These are phyloP conservation scores for Penicillium maclennaniae DNA, from an alignment of 495 filamentous ascomycete genomes.

Conservation along the genomic window DNA sequence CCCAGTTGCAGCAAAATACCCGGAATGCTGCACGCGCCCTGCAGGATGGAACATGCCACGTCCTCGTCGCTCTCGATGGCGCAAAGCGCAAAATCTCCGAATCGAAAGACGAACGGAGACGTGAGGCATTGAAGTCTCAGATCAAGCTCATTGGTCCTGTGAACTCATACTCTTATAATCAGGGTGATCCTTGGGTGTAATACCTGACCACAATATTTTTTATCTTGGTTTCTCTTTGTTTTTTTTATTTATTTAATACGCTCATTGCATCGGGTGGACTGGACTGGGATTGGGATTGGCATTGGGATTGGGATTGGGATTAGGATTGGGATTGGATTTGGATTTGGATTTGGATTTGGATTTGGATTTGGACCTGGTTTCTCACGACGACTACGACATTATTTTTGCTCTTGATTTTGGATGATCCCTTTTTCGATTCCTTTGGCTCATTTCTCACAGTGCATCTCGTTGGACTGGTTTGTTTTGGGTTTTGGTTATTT, in stretches of 20 bases:
- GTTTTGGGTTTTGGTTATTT: too few species aligned
- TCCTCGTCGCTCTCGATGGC: constrained; percentile 27
- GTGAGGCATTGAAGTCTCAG: constrained; percentile 40
- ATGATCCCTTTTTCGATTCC: not conserved
- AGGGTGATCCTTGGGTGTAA: constrained; percentile 37
- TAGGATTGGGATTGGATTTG: too few species aligned
- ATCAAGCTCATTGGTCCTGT: constrained; percentile 43
- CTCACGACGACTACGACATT: not conserved
- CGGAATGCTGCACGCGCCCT: constrained; percentile 30
- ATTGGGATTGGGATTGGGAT: not conserved
- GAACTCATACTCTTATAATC: constrained; percentile 32
- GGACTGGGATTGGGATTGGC: not conserved
- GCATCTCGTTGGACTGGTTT: not conserved
- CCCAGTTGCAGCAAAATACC: constrained; percentile 26
- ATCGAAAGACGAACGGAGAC: constrained; percentile 31
- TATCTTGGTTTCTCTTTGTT: not conserved
- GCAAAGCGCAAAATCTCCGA: constrained; percentile 34
- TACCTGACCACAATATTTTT: not conserved
- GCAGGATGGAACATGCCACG: constrained; percentile 27
- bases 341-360: not conserved
- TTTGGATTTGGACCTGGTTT: not conserved
- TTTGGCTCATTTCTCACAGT: not conserved
- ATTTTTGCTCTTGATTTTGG: not conserved
- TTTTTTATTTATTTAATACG: constrained; percentile 2
- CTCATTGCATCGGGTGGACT: not conserved